Conservation (phyloP, 179 eudicot species). For the Sideroxylon spinosum region DNA sequence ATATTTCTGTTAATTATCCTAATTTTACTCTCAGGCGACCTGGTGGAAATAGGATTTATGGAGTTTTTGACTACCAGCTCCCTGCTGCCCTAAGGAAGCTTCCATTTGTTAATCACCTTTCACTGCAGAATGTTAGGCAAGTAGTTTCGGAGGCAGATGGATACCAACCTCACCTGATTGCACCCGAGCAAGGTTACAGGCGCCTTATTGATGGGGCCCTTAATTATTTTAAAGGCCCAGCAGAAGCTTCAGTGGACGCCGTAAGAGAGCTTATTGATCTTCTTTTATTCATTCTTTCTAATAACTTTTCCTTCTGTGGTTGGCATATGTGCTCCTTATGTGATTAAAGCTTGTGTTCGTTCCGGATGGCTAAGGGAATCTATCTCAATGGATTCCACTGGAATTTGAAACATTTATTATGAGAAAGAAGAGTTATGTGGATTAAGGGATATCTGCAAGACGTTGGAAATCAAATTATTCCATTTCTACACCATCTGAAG, state of each 20-base stretch:
- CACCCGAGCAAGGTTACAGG: constrained; percentile 65
- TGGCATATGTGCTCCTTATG: background rate
- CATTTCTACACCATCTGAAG: background rate
- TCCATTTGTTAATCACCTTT: constrained; percentile 54
- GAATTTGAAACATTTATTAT: background rate
- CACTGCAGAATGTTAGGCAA: constrained; percentile 43
- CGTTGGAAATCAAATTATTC: background rate
- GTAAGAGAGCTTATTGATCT: constrained; percentile 25
- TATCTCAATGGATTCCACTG: constrained; percentile 1
- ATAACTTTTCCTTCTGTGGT: background rate
- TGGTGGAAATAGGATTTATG: constrained; percentile 58
- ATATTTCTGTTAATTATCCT: background rate
- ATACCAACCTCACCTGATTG: constrained; percentile 65
- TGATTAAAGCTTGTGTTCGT: background rate
- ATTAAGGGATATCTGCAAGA: background rate
- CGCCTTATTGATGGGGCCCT: constrained; percentile 63
- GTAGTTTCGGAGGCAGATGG: constrained; percentile 67
- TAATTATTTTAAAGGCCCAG: constrained; percentile 47
- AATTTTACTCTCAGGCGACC: constrained; percentile 40
- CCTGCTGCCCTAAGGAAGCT: constrained; percentile 53
- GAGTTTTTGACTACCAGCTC: constrained; percentile 51
- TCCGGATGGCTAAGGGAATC: background rate
- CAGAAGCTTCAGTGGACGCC: constrained; percentile 62
- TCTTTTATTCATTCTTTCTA: constrained; percentile 5
- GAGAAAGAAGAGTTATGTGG: background rate